Evolutionary conservation across 768 basidiomycete species (phyloP).

Genomic region (Lentinula raphanica): DNA sequence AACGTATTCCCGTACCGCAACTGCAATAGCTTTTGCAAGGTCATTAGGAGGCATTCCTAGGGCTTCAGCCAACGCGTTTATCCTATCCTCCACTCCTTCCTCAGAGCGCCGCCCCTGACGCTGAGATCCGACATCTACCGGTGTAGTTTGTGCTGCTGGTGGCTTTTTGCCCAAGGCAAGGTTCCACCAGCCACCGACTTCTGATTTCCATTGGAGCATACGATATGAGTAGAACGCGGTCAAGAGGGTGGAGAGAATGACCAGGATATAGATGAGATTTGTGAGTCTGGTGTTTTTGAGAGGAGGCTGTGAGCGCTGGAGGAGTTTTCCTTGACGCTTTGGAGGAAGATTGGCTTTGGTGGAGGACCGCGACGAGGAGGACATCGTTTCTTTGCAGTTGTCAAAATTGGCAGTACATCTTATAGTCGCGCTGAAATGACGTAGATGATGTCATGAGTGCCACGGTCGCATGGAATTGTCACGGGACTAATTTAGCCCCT

Average conservation of each 20-base stretch:
- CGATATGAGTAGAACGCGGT: constrained; percentile 49
- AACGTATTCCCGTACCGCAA: constrained; percentile 51
- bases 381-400: neutral
- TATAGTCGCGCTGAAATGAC: neutral
- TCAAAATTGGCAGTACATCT: neutral
- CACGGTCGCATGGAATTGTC: neutral
- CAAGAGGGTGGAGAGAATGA: constrained; percentile 24
- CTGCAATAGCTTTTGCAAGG: constrained; percentile 59
- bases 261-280: constrained; percentile 6
- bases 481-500: neutral
- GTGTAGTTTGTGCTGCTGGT: constrained; percentile 12
- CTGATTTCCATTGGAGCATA: constrained; percentile 40
- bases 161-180: constrained; percentile 35
- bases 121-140: constrained; percentile 7
- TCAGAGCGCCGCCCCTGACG: constrained; percentile 2
- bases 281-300: neutral
- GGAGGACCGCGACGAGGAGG: neutral
- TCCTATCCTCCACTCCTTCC: constrained; percentile 45
- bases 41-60: constrained; percentile 58
- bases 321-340: constrained; percentile 3
- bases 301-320: neutral
- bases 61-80: constrained; percentile 55
- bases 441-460: neutral
- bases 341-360: constrained; percentile 1
- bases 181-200: constrained; percentile 62